These are phyloP conservation scores for Corniculantispora saksenae DNA, from an alignment of 2,329 filamentous ascomycete genomes.

Conservation along the genomic window DNA sequence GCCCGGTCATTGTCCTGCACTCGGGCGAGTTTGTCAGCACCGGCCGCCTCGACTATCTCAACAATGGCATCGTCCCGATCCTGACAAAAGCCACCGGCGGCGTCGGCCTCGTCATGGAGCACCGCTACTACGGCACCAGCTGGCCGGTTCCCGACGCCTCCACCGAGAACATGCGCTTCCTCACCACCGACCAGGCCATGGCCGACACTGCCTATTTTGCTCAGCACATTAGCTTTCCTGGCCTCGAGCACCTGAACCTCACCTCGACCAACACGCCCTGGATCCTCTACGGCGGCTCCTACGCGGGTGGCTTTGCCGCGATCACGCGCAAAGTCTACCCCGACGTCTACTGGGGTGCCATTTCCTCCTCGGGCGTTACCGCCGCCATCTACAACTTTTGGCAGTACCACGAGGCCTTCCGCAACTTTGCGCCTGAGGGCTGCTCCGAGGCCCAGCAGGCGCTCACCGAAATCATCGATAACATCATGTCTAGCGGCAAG, in stretches of 20 bases:
- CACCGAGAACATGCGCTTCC: slow-evolving; percentile 73
- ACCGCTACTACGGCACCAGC: slow-evolving; percentile 82
- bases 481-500: slow-evolving; percentile 45
- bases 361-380: slow-evolving; percentile 79
- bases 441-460: slow-evolving; percentile 67
- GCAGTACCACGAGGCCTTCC: slow-evolving; percentile 56
- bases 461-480: slow-evolving; percentile 52
- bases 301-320: slow-evolving; percentile 77
- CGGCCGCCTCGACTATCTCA: slow-evolving; percentile 67
- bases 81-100: slow-evolving; percentile 71
- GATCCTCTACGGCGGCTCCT: slow-evolving; percentile 81
- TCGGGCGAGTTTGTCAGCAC: slow-evolving; percentile 68
- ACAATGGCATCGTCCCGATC: slow-evolving; percentile 75
- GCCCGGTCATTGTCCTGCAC: slow-evolving; percentile 77
- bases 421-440: slow-evolving; percentile 51
- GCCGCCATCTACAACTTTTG: slow-evolving; percentile 78
- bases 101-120: slow-evolving; percentile 79
- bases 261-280: slow-evolving; percentile 67
- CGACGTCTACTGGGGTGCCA: slow-evolving; percentile 74
- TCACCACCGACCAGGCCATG: slow-evolving; percentile 80
- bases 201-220: slow-evolving; percentile 84
- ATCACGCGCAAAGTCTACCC: slow-evolving; percentile 77
- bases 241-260: slow-evolving; percentile 66
- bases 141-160: slow-evolving; percentile 66
- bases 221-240: slow-evolving; percentile 67